These are phyloP conservation scores for Lactarius sp. DNA, from an alignment of 768 basidiomycete species.

Conservation along the genomic window DNA sequence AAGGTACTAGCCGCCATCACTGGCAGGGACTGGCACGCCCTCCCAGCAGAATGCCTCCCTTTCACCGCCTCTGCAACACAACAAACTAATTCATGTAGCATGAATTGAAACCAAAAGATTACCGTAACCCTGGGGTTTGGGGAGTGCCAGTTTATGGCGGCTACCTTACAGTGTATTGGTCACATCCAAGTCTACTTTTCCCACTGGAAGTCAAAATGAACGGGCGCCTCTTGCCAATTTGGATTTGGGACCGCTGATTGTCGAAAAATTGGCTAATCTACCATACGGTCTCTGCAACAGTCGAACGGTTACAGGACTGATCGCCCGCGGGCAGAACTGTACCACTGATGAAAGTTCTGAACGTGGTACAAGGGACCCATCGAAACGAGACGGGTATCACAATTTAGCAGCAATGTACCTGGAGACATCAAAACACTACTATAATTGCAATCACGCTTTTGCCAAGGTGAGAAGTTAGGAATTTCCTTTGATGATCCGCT, in stretches of 20 bases:
- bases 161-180: no score
- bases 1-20: no score
- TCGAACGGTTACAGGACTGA: background rate
- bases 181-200: background rate
- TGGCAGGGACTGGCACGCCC: no score
- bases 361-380: background rate
- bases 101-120: no score
- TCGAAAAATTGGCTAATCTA: no score
- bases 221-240: no score
- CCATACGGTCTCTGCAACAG: background rate
- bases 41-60: no score
- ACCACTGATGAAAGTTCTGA: background rate
- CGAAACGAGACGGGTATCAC: background rate
- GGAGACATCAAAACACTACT: background rate
- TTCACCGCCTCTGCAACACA: no score
- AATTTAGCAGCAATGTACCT: background rate
- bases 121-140: no score
- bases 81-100: no score
- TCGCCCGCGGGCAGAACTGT: background rate
- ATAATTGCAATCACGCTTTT: background rate
- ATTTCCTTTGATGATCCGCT: constrained; percentile 4
- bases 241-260: no score
- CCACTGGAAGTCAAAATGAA: background rate
- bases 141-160: no score
- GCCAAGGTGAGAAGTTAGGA: background rate